Base-by-base conservation (phyloP, 768 basidiomycete genomes). In the Harrya chromipes region DNA sequence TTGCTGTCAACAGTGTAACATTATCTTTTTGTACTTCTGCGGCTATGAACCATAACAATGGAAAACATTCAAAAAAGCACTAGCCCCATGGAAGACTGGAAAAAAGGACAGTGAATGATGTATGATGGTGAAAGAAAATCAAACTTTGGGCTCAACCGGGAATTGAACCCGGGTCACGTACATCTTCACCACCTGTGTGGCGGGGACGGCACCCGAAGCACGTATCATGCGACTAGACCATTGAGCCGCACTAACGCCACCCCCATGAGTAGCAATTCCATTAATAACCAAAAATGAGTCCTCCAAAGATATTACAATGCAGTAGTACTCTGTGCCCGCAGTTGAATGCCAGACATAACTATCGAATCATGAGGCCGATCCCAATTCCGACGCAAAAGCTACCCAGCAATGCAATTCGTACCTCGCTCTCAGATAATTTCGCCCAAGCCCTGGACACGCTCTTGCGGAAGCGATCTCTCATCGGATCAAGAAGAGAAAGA, bases 401-500 rank as follows among this genome's bases (percentile, higher is more conserved):
- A 41, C 76, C 66, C 21, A 70, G 46, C 46, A 77, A 56, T 7
- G 68, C 68, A 20, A 72, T 34, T 37, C 67, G 69, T 27, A 70
- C 56, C 26, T 68, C 59, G 19, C 49, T 51, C 8, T 67, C 60
- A 8, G 60, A 59, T 36, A 70, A 7, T 43, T 58, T 64, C n/a
- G 38, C 38, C 58, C 61, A 58, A 46, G 48, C 45, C n/a, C 54
- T 55, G 31, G 60, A 64, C 43, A 61, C 26, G 13, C 40, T 53
- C 48, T 56, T 63, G 20, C 46, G 52, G 3, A 76, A 43, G 14
- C 59, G 58, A 17, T 57, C 51, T 43, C 62, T 68, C 31, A 72
- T 54, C 3, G 83, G 83, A 0, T 71, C 74, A 9, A 87, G 54
- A 21, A 87, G 72, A 9, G 85, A 86, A 23, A 84, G 50, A 1